Evolutionary conservation across 495 filamentous ascomycete species (phyloP), one percentile per base, ranked within the genome.

Genomic region (Neurospora sp.): DNA sequence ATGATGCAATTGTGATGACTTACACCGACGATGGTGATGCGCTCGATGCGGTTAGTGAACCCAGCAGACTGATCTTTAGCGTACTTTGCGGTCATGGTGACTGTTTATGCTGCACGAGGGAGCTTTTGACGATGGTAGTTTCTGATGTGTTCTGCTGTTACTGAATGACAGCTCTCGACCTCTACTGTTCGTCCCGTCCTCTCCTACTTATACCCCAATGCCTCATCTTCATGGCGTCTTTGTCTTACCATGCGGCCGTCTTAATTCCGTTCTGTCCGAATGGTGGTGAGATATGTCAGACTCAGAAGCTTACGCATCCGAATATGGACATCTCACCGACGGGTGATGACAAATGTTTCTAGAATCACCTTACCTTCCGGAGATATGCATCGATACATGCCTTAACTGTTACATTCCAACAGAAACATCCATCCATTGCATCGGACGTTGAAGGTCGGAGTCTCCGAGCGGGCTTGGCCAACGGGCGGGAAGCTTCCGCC

Each of bases 1-100:
- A 20, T 4, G n/a, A 4, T 20, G 20, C 3, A 1, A 14, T 31
- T 73, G 22, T 47, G 44, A 20, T 75, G 20, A 78, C 82, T 76
- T 78, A 84, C 82, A 8, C 86, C 86, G 37, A 87, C 79, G 40
- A 88, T 84, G 70, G 83, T 82, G 8, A 86, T 78, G 12, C 81
- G 81, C 68, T 82, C 74, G 75, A 88, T 80, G 74, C 69, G 75
- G 73, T 83, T 84, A 4, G 44, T 69, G 18, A 74, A 71, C 31
- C 70, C 70, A 12, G 31, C 2, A 90, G 73, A 59, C 22, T 71
- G 70, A 39, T 74, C 73, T 27, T 74, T 74, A 20, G 69, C 69
- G 47, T 71, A 74, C 10, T 69, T 59, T 59, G 5, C 22, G 22
- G 22, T 6, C 47, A 59, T 59, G 20, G 10, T 31, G 10, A 8